phyloP scores from a whole-genome alignment of 2,329 filamentous ascomycete species.

The Fusarium sp. region DNA sequence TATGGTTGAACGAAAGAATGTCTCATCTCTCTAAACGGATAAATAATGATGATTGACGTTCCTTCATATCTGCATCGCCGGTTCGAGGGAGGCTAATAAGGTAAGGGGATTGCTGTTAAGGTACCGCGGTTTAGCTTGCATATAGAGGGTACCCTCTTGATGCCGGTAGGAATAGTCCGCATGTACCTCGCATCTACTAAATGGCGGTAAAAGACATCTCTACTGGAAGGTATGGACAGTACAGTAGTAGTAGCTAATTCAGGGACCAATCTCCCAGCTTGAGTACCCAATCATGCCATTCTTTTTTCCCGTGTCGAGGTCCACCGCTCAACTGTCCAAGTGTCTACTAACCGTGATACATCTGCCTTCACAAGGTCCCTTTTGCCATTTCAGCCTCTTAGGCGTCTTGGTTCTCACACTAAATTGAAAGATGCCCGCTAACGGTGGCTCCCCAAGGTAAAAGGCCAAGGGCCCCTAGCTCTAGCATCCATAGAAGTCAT shows the following conservation, averaged over 20 bases:
- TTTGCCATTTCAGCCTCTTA: constrained; percentile 34
- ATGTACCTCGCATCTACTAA: constrained; percentile 25
- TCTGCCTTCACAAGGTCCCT: constrained; percentile 22
- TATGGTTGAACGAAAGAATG: constrained; percentile 10
- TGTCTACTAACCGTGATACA: constrained; percentile 7
- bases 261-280: constrained; percentile 33
- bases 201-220: constrained; percentile 35
- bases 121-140: constrained; percentile 27
- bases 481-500: constrained; percentile 5
- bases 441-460: constrained; percentile 1
- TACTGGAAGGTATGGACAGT: constrained; percentile 20
- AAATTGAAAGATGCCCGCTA: constrained; percentile 14
- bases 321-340: constrained; percentile 17
- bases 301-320: constrained; percentile 3
- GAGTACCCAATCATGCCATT: constrained; percentile 21
- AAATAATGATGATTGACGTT: constrained; percentile 33
- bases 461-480: constrained; percentile 15
- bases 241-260: constrained; percentile 19
- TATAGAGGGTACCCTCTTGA: constrained; percentile 28
- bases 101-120: constrained; percentile 29
- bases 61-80: constrained; percentile 33
- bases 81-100: constrained; percentile 27
- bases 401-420: constrained; percentile 22
- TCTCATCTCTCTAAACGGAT: constrained; percentile 27
- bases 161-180: constrained; percentile 2